A percentile compares a stretch with the other conserved stretches of the same genome.
Conservation (phyloP, 148 eudicot genomes). For the Heliamphora exappendiculata region DNA sequence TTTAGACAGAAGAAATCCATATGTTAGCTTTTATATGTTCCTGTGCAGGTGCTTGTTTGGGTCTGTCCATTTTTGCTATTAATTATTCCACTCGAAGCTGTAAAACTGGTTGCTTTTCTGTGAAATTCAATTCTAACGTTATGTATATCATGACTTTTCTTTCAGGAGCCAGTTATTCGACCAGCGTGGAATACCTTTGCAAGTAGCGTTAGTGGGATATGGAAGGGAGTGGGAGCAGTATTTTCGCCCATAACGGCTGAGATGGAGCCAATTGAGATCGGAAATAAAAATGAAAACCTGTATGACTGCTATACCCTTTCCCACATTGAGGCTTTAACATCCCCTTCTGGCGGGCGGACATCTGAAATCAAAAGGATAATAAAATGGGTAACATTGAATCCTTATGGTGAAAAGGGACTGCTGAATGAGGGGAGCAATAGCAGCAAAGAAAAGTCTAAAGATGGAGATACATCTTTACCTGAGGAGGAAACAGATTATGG, state of each 20-base stretch:
- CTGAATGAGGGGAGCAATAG: constrained; percentile 22
- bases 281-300: constrained; percentile 57
- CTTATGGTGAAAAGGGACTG: constrained; percentile 58
- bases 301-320: constrained; percentile 87
- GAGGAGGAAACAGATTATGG: constrained; percentile 20
- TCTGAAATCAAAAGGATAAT: constrained; percentile 54
- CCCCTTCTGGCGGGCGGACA: constrained; percentile 33
- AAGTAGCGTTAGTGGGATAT: constrained; percentile 95
- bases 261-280: constrained; percentile 96
- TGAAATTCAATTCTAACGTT: neutral
- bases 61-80: neutral
- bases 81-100: neutral
- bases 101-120: neutral
- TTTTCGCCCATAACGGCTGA: constrained; percentile 93
- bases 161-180: constrained; percentile 88
- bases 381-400: constrained; percentile 88
- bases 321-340: constrained; percentile 43
- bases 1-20: neutral
- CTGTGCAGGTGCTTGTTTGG: neutral
- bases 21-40: neutral
- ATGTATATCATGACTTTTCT: neutral
- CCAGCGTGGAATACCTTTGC: constrained; percentile 91
- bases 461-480: constrained; percentile 19
- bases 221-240: constrained; percentile 98
- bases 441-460: constrained; percentile 22